phyloP scores from a whole-genome alignment of 2,329 filamentous ascomycete species.

The Hymenoscyphus fructigenus region DNA sequence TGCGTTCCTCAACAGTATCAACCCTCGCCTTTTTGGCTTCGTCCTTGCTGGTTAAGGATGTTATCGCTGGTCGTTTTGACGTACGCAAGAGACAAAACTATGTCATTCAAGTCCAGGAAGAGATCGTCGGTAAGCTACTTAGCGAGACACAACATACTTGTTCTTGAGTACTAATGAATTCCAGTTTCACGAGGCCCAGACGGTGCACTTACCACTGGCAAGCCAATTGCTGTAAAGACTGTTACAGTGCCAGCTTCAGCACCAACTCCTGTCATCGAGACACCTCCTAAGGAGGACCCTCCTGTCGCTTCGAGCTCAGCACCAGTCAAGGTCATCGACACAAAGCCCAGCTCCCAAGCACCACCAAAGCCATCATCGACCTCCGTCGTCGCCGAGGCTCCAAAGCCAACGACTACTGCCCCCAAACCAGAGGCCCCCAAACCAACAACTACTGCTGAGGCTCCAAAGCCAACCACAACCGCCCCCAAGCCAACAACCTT shows the following conservation, averaged over 20 bases:
- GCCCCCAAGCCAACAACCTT: neutral
- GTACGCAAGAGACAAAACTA: constrained; percentile 25
- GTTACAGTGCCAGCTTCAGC: constrained; percentile 18
- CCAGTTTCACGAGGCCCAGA: constrained; percentile 27
- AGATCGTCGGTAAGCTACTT: constrained; percentile 10
- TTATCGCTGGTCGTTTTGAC: constrained; percentile 24
- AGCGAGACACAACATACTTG: neutral
- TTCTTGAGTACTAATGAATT: neutral
- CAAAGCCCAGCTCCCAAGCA: neutral
- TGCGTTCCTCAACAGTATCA: constrained; percentile 31
- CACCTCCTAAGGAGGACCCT: neutral
- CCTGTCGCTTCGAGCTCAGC: constrained; percentile 1
- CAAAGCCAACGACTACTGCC: neutral
- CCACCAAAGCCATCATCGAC: neutral
- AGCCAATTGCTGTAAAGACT: constrained; percentile 23
- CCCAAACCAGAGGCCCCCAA: neutral
- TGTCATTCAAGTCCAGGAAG: constrained; percentile 20
- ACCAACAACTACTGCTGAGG: neutral
- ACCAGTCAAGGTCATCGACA: neutral
- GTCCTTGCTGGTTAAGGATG: constrained; percentile 35
- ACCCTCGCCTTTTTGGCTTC: constrained; percentile 31
- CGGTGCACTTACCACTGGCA: constrained; percentile 25
- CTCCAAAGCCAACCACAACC: neutral
- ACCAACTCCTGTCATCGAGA: neutral
- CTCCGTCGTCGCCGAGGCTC: neutral